A percentile compares a stretch with the other conserved stretches of the same genome.
These are phyloP conservation scores for Rhizopogon salebrosus DNA, from an alignment of 768 basidiomycete species.

Conservation along the genomic window DNA sequence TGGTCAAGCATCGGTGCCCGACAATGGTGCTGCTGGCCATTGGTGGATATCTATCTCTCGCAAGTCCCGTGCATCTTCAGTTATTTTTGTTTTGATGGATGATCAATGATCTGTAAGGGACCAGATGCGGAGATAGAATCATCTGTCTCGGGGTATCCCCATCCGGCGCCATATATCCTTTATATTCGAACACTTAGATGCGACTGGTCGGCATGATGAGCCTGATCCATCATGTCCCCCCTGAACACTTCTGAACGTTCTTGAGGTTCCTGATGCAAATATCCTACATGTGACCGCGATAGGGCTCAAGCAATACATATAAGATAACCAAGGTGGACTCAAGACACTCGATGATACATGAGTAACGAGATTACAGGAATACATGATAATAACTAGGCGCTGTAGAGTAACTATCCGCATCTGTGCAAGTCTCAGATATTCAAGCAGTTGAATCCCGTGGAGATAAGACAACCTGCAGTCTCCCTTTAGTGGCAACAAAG, in stretches of 20 bases:
- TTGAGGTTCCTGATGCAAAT: neutral
- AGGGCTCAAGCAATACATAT: neutral
- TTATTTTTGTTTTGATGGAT: conserved; percentile 1
- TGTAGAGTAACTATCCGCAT: conserved; percentile 15
- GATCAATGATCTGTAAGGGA: conserved; percentile 1
- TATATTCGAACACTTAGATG: neutral
- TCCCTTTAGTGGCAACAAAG: conserved; percentile 32
- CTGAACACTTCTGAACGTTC: neutral
- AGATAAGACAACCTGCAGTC: conserved; percentile 30
- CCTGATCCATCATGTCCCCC: neutral
- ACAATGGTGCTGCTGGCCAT: neutral
- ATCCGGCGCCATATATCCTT: neutral
- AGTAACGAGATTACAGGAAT: conserved; percentile 7
- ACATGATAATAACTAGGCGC: conserved; percentile 18
- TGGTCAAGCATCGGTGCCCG: neutral
- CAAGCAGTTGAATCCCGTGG: conserved; percentile 21
- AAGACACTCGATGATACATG: neutral
- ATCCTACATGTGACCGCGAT: neutral
- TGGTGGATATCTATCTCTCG: conserved; percentile 22
- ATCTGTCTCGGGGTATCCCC: neutral
- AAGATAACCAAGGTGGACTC: neutral
- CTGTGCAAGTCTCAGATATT: conserved; percentile 9
- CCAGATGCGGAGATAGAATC: conserved; percentile 3
- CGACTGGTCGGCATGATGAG: neutral
- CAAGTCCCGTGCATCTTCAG: conserved; percentile 2